Evolutionary conservation across 1,284 basidiomycete species (phyloP), one percentile per base, ranked within the genome.

Genomic region (Rhodotorula sp.): DNA sequence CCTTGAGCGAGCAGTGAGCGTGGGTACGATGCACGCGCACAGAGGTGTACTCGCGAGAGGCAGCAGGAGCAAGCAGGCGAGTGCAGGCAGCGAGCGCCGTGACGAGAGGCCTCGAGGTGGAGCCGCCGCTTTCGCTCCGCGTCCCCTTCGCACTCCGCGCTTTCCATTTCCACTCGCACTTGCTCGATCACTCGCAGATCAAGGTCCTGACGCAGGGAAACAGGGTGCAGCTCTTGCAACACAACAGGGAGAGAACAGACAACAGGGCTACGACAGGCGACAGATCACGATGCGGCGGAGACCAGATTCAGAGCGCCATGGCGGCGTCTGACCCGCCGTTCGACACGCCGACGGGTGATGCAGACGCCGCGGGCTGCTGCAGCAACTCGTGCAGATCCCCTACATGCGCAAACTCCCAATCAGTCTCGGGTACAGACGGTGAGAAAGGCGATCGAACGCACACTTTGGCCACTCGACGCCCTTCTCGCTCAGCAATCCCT

Each of bases 401-500:
- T 63, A 25, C 13, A 23, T 27, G 19, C 7, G 52, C 17, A n/a
- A 14, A 12, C 1, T 5, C 23, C n/a, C n/a, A 16, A 9, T 13
- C 2, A n/a, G 7, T n/a, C n/a, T n/a, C 44, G 2, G 2, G 25
- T 27, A 4, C 9, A 8, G 25, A 10, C 16, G 23, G 3, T 21
- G 14, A 16, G 34, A 41, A 44, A 19, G 25, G 45, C 9, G 2
- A 17, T 17, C 25, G 7, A 10, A 62, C 61, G 75, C 76, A 57
- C 74, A 73, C 62, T 62, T 74, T 7, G 76, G 75, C 45, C 77
- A 78, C 23, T 75, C 70, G 14, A 74, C 67, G 0, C 80, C 79
- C 25, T 76, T 77, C 57, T 91, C 89, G 63, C 87, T 86, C 74
- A 97, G 82, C 84, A 91, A 84, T 62, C 85, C 85, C 82, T 97